A percentile compares a stretch with the other conserved stretches of the same genome.
These are phyloP conservation scores for Lycium barbarum DNA, from an alignment of 257 asterid genomes.

Conservation along the genomic window DNA sequence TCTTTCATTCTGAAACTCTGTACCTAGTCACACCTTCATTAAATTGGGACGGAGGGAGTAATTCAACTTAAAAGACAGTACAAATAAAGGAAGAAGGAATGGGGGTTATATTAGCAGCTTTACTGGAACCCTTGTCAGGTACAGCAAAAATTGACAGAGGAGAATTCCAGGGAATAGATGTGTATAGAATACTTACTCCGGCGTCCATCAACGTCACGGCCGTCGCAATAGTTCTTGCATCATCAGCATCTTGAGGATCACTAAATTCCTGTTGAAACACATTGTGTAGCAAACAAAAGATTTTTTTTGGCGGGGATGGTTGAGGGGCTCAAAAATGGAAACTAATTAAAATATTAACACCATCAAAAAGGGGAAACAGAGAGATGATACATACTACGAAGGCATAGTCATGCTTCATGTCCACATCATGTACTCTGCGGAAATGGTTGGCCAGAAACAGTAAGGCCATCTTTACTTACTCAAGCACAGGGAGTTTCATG, in stretches of 20 bases:
- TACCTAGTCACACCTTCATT: too few species aligned
- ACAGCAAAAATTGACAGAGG: neutral
- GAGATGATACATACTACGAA: conserved; percentile 76
- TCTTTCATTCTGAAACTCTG: too few species aligned
- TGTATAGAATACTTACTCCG: conserved; percentile 68
- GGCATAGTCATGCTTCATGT: conserved; percentile 99
- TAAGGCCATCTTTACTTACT: conserved; percentile 98
- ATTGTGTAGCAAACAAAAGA: conserved; percentile 39
- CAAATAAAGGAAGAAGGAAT: neutral
- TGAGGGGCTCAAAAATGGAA: neutral
- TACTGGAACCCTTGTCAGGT: neutral
- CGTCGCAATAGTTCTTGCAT: conserved; percentile 84
- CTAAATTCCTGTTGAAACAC: conserved; percentile 74
- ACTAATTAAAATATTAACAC: too few species aligned
- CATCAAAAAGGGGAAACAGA: conserved; percentile 23
- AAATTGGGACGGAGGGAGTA: neutral
- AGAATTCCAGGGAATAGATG: neutral
- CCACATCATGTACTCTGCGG: conserved; percentile 99
- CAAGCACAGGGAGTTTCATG: conserved; percentile 85
- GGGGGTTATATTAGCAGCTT: neutral
- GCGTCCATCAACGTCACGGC: conserved; percentile 94
- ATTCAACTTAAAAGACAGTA: neutral
- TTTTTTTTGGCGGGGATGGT: neutral
- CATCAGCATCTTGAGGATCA: conserved; percentile 97
- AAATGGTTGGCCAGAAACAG: conserved; percentile 98